Percentiles rank a stretch among this genome's conserved stretches.
Conservation (phyloP, 2,329 filamentous ascomycete species). For the Endocalyx cinctus region DNA sequence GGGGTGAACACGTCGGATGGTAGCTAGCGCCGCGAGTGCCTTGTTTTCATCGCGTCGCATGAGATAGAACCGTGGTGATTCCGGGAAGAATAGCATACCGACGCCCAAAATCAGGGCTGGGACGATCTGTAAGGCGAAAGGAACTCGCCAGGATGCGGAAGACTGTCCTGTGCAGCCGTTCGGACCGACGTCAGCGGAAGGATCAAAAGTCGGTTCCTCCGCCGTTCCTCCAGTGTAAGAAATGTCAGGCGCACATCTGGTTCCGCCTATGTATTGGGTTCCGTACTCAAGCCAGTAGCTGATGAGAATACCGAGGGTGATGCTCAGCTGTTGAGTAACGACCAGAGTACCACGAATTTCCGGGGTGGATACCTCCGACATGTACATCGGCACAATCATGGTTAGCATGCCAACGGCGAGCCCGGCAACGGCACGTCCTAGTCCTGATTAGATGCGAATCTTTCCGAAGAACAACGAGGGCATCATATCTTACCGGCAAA, state of each 20-base stretch:
- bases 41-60: slow-evolving; percentile 28
- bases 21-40: slow-evolving; percentile 25
- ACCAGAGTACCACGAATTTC: slow-evolving; percentile 45
- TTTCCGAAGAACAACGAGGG: too few species aligned
- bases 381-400: slow-evolving; percentile 26
- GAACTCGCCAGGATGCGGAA: slow-evolving; percentile 40
- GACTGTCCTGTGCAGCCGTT: slow-evolving; percentile 41
- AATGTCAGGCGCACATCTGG: slow-evolving; percentile 41
- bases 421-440: slow-evolving; percentile 39
- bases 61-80: slow-evolving; percentile 30
- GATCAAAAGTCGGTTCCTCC: slow-evolving; percentile 35
- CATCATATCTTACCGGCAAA: slow-evolving; percentile 19
- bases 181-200: slow-evolving; percentile 34
- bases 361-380: slow-evolving; percentile 41
- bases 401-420: slow-evolving; percentile 37
- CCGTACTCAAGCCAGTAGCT: slow-evolving; percentile 39
- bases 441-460: slow-evolving; percentile 1
- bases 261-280: slow-evolving; percentile 37
- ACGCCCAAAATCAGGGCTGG: slow-evolving; percentile 40
- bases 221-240: slow-evolving; percentile 40
- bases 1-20: slow-evolving; percentile 27
- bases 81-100: slow-evolving; percentile 17
- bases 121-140: slow-evolving; percentile 46
- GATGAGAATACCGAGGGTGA: slow-evolving; percentile 38
- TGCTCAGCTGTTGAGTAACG: slow-evolving; percentile 37